Conservation (phyloP, 345 rosid genomes). For the Bruguiera gymnorhiza region DNA sequence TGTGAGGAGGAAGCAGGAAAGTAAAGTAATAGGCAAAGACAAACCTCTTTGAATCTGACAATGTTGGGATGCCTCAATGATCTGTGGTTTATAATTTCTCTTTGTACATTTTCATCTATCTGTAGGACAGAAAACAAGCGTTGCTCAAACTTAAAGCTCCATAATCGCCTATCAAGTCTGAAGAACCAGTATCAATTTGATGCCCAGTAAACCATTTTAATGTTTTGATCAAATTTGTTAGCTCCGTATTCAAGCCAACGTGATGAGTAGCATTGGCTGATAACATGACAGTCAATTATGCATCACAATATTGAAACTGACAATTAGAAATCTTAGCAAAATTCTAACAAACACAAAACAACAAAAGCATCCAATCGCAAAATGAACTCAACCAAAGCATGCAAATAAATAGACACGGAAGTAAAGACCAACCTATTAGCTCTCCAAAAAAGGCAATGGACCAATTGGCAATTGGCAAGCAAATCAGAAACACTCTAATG, state of each 20-base stretch:
- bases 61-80: conserved; percentile 93
- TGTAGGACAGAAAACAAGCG: conserved; percentile 29
- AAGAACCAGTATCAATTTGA: no score
- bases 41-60: conserved; percentile 91
- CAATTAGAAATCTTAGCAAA: neutral
- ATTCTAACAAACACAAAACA: neutral
- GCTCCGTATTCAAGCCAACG: no score
- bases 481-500: neutral
- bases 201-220: no score
- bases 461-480: no score
- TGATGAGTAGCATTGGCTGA: no score
- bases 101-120: conserved; percentile 92
- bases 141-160: neutral
- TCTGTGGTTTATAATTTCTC: conserved; percentile 94
- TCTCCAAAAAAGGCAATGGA: neutral
- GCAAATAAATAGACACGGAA: neutral
- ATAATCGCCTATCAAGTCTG: no score
- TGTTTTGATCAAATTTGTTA: no score
- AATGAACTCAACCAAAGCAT: neutral
- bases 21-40: neutral
- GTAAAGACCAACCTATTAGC: neutral
- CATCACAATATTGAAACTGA: no score
- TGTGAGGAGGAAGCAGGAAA: neutral
- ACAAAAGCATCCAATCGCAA: neutral
- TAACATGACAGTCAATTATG: no score